Evolutionary conservation across 345 rosid genomes (phyloP), one percentile per base, ranked within the genome.

Genomic region (Dovyalis caffra): DNA sequence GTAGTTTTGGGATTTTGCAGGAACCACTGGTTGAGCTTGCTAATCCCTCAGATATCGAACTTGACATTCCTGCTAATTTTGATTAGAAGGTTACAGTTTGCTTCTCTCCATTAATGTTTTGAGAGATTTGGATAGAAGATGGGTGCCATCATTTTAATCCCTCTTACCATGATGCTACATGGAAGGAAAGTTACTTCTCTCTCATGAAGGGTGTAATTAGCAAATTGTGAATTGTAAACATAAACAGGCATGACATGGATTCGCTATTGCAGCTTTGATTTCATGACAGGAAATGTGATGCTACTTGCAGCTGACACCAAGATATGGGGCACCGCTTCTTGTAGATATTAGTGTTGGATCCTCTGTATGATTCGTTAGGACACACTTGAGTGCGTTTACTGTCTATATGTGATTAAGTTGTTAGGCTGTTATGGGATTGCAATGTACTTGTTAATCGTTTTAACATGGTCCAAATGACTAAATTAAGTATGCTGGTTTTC

Each of bases 21-120:
- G 94, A 87, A 73, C 81, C 89, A 23, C 82, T 85, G 70, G 88
- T 79, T 57, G 91, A 88, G 87, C 87, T 86, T 18, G 79, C 85
- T 40, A 83, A 85, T 83, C 85, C 91, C 51, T 90, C 91, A n/a
- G 89, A 90, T 81, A 83, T 90, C 72, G 91, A 86, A 37, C 75
- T 88, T 35, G 89, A 85, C 51, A 77, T 82, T 58, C 87, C 90
- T 76, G 81, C 88, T 66, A 88, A 76, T 69, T 86, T 90, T 74
- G 85, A 75, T 78, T 88, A 86, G 80, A 78, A 86, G 84, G 83
- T 68, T 73, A 75, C 26, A 10, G 65, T 57, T 60, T 74, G 57
- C 79, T 53, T 56, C 37, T 69, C 74, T 47, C 65, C 70, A 20
- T 29, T 16, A 61, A 53, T n/a, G 8, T 33, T 1, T n/a, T 21